Evolutionary conservation across 805 yeast species (phyloP).

Genomic region (Wickerhamiella sorbophila): DNA sequence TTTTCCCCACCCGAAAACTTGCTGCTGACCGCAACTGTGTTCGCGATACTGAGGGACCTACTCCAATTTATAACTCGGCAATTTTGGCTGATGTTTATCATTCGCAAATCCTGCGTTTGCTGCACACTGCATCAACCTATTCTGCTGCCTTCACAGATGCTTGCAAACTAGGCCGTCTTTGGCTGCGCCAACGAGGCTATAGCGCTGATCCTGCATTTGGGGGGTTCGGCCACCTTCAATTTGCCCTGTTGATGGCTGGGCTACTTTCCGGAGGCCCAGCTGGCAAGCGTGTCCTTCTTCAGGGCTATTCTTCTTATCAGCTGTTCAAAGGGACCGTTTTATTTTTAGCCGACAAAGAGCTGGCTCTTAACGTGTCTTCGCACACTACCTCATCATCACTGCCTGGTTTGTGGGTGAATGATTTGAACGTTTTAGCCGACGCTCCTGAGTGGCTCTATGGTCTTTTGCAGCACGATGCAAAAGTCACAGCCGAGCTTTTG

Average conservation of each 20-base stretch:
- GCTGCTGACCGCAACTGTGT: constrained; percentile 72
- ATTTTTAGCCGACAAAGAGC: constrained; percentile 46
- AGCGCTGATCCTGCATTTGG: constrained; percentile 46
- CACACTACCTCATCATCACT: neutral
- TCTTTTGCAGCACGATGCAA: constrained; percentile 49
- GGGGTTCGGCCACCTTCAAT: constrained; percentile 91
- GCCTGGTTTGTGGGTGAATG: constrained; percentile 17
- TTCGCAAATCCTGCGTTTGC: constrained; percentile 55
- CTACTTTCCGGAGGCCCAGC: constrained; percentile 53
- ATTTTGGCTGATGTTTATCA: constrained; percentile 54
- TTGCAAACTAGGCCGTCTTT: constrained; percentile 67
- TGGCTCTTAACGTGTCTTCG: neutral
- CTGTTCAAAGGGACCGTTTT: constrained; percentile 77
- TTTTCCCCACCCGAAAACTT: constrained; percentile 63
- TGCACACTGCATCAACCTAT: constrained; percentile 47
- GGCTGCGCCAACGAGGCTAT: constrained; percentile 83
- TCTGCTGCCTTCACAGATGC: constrained; percentile 73
- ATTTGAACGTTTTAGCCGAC: constrained; percentile 67
- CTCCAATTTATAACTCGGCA: constrained; percentile 79
- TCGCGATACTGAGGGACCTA: constrained; percentile 37
- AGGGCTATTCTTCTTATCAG: constrained; percentile 88
- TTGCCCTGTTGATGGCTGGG: constrained; percentile 66
- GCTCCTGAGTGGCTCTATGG: constrained; percentile 57
- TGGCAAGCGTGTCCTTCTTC: constrained; percentile 63
- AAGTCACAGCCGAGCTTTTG: constrained; percentile 48